phyloP scores from a whole-genome alignment of 192 early-diverging fungal species.

The Coemansia sp. region DNA sequence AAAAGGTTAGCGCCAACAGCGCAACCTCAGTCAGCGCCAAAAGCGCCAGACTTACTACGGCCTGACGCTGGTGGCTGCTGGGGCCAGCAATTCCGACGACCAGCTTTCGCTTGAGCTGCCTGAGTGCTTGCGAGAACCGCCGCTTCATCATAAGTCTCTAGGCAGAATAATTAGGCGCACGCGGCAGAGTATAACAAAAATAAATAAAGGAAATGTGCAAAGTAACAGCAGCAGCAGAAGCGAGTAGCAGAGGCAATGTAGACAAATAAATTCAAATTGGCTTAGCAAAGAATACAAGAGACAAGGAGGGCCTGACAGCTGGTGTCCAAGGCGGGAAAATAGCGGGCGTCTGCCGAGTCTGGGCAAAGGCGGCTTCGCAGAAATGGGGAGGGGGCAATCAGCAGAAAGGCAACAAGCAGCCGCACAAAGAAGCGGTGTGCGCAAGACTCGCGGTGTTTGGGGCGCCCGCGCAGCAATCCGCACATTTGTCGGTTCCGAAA shows the following conservation, averaged over 20 bases:
- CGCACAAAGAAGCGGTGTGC: background rate
- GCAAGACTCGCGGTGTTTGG: background rate
- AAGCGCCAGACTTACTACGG: conserved; percentile 44
- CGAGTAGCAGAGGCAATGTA: conserved; percentile 8
- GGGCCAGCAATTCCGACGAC: conserved; percentile 49
- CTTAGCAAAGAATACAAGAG: conserved; percentile 1
- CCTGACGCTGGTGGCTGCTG: conserved; percentile 49
- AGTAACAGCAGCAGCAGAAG: conserved; percentile 4
- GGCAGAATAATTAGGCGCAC: background rate
- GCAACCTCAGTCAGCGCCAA: conserved; percentile 50
- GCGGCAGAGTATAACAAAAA: conserved; percentile 1
- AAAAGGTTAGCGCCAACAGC: conserved; percentile 53
- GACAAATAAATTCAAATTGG: conserved; percentile 12
- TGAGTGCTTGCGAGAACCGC: conserved; percentile 41
- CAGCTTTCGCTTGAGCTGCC: conserved; percentile 46
- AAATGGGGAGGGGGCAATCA: background rate
- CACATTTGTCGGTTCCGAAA: too few species aligned
- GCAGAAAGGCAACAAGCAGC: background rate
- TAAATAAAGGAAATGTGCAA: conserved; percentile 8
- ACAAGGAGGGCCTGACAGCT: background rate
- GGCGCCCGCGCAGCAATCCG: background rate
- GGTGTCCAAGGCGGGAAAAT: background rate
- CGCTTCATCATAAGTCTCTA: conserved; percentile 37
- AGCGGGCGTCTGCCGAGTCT: conserved; percentile 15
- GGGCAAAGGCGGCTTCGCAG: conserved; percentile 13